Conservation (phyloP, 108 stramenopile species). For the Cyclotella sp. region DNA sequence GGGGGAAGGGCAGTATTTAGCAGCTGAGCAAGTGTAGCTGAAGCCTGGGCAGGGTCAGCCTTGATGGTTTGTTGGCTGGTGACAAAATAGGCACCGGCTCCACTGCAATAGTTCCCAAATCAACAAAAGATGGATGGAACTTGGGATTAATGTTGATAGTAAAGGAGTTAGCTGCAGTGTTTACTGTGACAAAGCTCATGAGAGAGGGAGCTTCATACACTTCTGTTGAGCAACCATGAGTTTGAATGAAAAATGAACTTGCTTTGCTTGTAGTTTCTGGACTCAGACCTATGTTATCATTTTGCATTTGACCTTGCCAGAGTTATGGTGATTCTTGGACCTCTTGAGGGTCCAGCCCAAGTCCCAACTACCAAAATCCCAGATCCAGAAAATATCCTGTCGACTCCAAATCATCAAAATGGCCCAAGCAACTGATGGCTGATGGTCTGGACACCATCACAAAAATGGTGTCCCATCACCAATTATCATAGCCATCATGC, state of each 20-base stretch:
- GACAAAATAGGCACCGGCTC: neutral
- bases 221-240: neutral
- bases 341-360: too few relatives aligned
- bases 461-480: too few relatives aligned
- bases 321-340: conserved; percentile 8
- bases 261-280: neutral
- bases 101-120: neutral
- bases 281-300: neutral
- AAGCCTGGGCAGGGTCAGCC: conserved; percentile 8
- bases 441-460: too few relatives aligned
- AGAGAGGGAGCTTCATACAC: neutral
- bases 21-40: conserved; percentile 30
- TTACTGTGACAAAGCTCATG: neutral
- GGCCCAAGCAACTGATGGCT: too few relatives aligned
- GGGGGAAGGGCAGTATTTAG: conserved; percentile 45
- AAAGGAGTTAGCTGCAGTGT: neutral
- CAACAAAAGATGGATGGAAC: too few relatives aligned
- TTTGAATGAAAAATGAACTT: neutral
- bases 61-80: neutral
- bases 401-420: too few relatives aligned
- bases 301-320: neutral
- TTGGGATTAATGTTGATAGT: too few relatives aligned
- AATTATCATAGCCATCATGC: too few relatives aligned
- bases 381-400: too few relatives aligned
- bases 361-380: too few relatives aligned